Evolutionary conservation across 306 rosid genomes (phyloP), one percentile per base, ranked within the genome.

Genomic region (Fagus crenata): DNA sequence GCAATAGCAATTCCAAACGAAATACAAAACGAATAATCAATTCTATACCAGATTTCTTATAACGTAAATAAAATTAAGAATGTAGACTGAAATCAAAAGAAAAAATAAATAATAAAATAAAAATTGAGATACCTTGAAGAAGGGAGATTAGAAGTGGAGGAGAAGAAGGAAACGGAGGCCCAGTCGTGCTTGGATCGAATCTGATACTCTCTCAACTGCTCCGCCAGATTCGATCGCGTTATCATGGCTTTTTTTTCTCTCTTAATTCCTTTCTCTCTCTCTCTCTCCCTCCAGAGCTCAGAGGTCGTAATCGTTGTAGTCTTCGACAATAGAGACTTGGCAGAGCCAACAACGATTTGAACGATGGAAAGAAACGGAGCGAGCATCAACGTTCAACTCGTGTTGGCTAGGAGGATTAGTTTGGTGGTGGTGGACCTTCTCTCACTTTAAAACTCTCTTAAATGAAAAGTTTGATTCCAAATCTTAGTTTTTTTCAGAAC

Each of bases 161-260:
- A 91, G 93, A 96, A 91, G 91, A 96, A 96, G 79, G 98, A 96
- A 86, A 92, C 86, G 81, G 98, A 91, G 51, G 99, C 96, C 99
- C 98, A 92, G 32, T 96, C 98, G 79, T 88, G 97, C 81, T 96
- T 96, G 75, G 99, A 96, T 96, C 99, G 93, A 91, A 96, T 89
- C 92, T 96, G 99, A 84, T 96, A 96, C 83, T 96, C 99, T 56
- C 98, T 80, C 74, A 96, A 87, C 90, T 92, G 98, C 77, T 96
- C 99, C 12, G 92, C 99, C 77, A 96, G 97, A 92, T 96, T 96
- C 89, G 99, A 96, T 87, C 99, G 90, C 71, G 99, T 92, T 84
- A 96, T 96, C 99, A 96, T 96, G 75, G 79, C 85, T 31, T 51
- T 22, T 51, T 65, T 43, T 73, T 55, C 59, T 60, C 73, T 76